Evolutionary conservation across 2,329 filamentous ascomycete species (phyloP).

Genomic region (Alternaria alternata): DNA sequence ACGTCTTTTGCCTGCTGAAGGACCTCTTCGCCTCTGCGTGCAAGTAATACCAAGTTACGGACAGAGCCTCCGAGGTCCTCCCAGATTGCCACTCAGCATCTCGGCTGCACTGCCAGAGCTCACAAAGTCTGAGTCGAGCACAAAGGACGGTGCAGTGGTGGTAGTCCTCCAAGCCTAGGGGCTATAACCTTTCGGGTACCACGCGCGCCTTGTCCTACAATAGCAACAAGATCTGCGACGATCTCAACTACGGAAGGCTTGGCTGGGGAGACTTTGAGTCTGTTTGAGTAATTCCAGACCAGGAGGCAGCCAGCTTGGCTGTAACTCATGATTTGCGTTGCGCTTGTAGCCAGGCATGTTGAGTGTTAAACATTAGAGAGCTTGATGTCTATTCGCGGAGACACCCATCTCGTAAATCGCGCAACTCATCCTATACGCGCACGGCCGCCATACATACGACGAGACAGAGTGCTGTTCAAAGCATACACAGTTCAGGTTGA

Average conservation of each 20-base stretch:
- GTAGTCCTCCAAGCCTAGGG: conserved; percentile 1
- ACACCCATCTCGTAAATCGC: background rate
- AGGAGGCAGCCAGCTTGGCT: background rate
- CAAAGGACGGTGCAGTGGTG: background rate
- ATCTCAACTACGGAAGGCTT: conserved; percentile 2
- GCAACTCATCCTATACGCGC: conserved; percentile 35
- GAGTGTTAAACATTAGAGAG: background rate
- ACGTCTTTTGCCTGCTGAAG: conserved; percentile 8
- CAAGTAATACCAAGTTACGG: background rate
- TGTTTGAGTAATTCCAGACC: conserved; percentile 4
- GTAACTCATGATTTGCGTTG: conserved; percentile 2
- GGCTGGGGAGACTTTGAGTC: conserved; percentile 4
- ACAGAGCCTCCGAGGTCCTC: conserved; percentile 4
- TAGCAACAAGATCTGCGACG: conserved; percentile 5
- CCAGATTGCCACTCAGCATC: conserved; percentile 7
- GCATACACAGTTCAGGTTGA: conserved; percentile 51
- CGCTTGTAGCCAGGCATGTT: background rate
- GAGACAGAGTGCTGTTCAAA: conserved; percentile 46
- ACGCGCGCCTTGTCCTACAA: conserved; percentile 11
- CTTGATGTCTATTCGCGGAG: background rate
- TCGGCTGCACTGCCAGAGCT: conserved; percentile 1
- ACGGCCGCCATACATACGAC: conserved; percentile 53
- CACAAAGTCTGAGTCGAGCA: background rate
- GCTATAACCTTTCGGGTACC: conserved; percentile 9
- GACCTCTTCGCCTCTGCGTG: background rate